A percentile compares a stretch with the other conserved stretches of the same genome.
Evolutionary conservation across 164 flowering plant species (phyloP).

Genomic region (Tetrastigma voinierianum): DNA sequence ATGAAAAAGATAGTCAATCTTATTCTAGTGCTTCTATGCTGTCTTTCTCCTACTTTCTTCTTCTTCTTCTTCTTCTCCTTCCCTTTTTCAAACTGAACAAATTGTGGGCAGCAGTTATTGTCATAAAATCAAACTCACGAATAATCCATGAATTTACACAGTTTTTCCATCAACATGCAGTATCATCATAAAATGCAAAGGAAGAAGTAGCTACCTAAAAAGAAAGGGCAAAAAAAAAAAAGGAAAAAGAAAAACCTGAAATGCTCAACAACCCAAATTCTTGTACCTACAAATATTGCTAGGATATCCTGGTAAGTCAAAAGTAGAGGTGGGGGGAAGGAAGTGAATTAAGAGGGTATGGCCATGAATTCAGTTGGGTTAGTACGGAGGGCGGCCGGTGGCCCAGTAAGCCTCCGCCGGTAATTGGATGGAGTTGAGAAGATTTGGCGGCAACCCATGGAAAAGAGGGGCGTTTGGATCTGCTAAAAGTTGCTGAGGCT

Average conservation of each 20-base stretch:
- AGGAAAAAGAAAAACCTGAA: slow-evolving; percentile 13
- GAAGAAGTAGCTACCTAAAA: slow-evolving; percentile 1
- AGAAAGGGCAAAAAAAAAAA: neutral
- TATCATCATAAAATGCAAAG: slow-evolving; percentile 8
- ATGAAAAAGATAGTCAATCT: neutral
- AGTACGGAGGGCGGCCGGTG: slow-evolving; percentile 51
- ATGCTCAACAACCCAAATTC: slow-evolving; percentile 12
- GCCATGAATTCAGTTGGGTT: slow-evolving; percentile 1
- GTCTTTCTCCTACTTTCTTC: neutral
- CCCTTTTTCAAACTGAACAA: neutral
- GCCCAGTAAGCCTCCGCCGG: slow-evolving; percentile 58
- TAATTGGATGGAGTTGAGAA: slow-evolving; percentile 49
- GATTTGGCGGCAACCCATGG: slow-evolving; percentile 60
- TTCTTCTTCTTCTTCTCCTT: too few species aligned
- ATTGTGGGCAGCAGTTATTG: slow-evolving; percentile 1
- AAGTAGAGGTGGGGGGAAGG: slow-evolving; percentile 2
- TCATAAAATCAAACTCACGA: slow-evolving; percentile 14
- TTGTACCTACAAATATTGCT: slow-evolving; percentile 9
- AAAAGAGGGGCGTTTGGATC: slow-evolving; percentile 31
- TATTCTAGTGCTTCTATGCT: neutral
- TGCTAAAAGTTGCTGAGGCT: slow-evolving; percentile 17
- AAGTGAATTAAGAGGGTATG: neutral
- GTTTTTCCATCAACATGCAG: slow-evolving; percentile 6
- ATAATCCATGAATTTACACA: slow-evolving; percentile 17
- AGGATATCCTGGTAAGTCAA: neutral